phyloP scores from a whole-genome alignment of 208 protist genomes.

The Trichomonas vaginalis region DNA sequence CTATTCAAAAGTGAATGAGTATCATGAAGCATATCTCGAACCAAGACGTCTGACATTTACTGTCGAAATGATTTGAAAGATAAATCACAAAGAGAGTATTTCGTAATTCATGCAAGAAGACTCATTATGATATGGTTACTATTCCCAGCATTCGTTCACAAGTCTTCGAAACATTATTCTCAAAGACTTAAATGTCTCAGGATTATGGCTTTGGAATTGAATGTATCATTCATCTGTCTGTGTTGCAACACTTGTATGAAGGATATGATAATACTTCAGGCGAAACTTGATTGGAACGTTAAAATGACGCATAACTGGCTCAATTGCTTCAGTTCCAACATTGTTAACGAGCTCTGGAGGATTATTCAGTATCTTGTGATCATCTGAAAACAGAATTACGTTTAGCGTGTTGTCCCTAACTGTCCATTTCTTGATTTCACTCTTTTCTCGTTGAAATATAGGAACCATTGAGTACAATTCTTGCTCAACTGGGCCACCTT shows the following conservation, averaged over 20 bases:
- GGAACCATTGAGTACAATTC: neutral
- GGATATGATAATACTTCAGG: neutral
- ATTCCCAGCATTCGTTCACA: no score
- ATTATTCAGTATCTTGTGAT: neutral
- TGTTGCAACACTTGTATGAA: neutral
- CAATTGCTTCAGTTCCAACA: neutral
- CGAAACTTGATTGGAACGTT: neutral
- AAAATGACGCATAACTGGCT: neutral
- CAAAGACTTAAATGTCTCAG: no score
- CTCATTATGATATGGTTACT: no score
- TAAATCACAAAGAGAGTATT: no score
- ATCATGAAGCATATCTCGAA: no score
- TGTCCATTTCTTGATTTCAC: conserved; percentile 9
- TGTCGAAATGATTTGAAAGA: no score
- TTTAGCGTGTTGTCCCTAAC: neutral
- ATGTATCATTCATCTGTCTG: no score
- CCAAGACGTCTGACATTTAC: no score
- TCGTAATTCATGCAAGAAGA: no score
- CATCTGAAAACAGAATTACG: neutral
- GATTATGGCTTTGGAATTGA: no score
- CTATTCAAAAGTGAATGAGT: no score
- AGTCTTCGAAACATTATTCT: no score
- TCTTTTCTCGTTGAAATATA: neutral
- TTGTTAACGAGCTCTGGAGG: neutral
- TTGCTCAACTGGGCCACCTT: neutral